A percentile compares a stretch with the other conserved stretches of the same genome.
phyloP scores from a whole-genome alignment of 2,329 filamentous ascomycete species.

The Verticillium dahliae region DNA sequence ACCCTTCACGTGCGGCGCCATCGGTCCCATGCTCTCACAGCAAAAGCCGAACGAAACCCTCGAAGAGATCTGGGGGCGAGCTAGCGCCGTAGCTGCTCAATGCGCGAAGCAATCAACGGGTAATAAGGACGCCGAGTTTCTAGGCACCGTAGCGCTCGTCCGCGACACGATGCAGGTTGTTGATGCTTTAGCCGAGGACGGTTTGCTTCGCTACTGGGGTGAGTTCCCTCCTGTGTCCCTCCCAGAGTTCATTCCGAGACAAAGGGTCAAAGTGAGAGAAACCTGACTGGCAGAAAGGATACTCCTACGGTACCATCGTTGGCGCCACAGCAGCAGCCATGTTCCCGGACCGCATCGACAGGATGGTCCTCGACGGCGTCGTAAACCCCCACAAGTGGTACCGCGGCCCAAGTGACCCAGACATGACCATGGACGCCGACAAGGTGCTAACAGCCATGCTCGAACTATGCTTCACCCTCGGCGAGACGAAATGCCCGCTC shows the following conservation, averaged over 20 bases:
- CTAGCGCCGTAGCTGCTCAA: not conserved
- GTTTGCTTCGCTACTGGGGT: slow-evolving; percentile 32
- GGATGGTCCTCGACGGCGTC: slow-evolving; percentile 23
- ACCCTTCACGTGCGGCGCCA: slow-evolving; percentile 15
- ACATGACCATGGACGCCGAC: slow-evolving; percentile 17
- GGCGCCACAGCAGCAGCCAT: slow-evolving; percentile 31
- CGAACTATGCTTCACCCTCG: slow-evolving; percentile 13
- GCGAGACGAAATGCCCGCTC: slow-evolving; percentile 14
- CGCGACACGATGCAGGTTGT: slow-evolving; percentile 35
- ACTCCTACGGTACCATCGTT: slow-evolving; percentile 30
- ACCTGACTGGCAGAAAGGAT: slow-evolving; percentile 14
- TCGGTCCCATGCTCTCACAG: not conserved
- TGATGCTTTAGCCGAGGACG: slow-evolving; percentile 31
- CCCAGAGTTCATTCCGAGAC: not conserved
- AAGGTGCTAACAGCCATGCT: slow-evolving; percentile 18
- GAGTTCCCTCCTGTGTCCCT: not conserved
- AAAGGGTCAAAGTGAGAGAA: not conserved
- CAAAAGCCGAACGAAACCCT: not conserved
- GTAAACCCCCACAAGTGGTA: slow-evolving; percentile 24
- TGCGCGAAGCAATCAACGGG: not conserved
- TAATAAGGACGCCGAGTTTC: slow-evolving; percentile 17
- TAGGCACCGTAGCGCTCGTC: slow-evolving; percentile 36
- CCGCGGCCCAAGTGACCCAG: slow-evolving; percentile 14
- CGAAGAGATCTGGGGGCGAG: not conserved
- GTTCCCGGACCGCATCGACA: slow-evolving; percentile 28